These are phyloP conservation scores for Candida orba DNA, from an alignment of 805 yeast species.

Conservation along the genomic window DNA sequence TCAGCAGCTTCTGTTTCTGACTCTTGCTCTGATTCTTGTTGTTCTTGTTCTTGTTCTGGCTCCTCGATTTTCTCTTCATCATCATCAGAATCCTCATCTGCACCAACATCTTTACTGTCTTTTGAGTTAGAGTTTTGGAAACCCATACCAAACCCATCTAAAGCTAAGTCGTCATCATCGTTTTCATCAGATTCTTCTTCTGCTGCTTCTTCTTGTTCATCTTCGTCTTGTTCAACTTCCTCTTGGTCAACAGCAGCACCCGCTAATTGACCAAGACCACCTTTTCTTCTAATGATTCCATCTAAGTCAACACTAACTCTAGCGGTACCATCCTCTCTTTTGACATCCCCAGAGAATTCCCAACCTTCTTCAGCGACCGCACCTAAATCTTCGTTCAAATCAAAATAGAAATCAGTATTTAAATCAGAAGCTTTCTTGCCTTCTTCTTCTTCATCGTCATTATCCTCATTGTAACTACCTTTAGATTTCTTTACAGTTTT, in stretches of 20 bases:
- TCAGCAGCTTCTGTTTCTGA: constrained; percentile 24
- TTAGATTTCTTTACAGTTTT: constrained; percentile 10
- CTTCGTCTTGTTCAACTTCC: constrained; percentile 35
- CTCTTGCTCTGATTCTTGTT: constrained; percentile 27
- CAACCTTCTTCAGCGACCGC: constrained; percentile 61
- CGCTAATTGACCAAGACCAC: constrained; percentile 58
- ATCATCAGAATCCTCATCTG: constrained; percentile 22
- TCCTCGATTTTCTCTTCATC: constrained; percentile 27
- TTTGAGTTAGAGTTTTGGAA: constrained; percentile 10
- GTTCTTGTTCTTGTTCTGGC: constrained; percentile 29
- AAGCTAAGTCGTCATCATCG: constrained; percentile 35
- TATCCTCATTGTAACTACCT: constrained; percentile 4
- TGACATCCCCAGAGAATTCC: constrained; percentile 61
- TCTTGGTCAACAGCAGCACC: constrained; percentile 35
- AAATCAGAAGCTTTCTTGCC: constrained; percentile 42
- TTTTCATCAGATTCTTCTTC: constrained; percentile 19
- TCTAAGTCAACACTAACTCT: constrained; percentile 77
- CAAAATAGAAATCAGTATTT: constrained; percentile 69
- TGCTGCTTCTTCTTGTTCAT: constrained; percentile 12
- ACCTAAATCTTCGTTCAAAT: constrained; percentile 50
- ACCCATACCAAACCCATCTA: constrained; percentile 40
- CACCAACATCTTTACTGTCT: background rate
- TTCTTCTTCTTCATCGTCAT: constrained; percentile 16
- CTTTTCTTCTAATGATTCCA: constrained; percentile 77
- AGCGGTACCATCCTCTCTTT: constrained; percentile 13